Conservation (phyloP, 768 basidiomycete genomes). For the Nidularia pulvinata region DNA sequence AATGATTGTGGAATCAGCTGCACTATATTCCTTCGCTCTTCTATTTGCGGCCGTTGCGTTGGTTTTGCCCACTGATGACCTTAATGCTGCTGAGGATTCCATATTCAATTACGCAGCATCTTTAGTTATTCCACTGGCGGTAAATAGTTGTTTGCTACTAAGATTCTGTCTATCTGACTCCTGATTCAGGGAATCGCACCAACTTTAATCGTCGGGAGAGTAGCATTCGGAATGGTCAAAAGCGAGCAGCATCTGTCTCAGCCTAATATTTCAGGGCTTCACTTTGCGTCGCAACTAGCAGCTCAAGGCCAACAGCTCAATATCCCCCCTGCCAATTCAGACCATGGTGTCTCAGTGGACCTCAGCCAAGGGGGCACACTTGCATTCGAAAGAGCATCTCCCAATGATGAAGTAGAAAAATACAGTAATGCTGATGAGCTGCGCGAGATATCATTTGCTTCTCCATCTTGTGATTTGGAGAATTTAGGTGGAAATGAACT, state of each 20-base stretch:
- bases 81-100: background rate
- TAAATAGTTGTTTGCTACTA: background rate
- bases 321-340: too few species aligned
- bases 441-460: too few species aligned
- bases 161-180: background rate
- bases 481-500: too few species aligned
- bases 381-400: too few species aligned
- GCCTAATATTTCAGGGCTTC: background rate
- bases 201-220: background rate
- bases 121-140: background rate
- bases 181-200: background rate
- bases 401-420: too few species aligned
- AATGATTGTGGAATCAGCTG: background rate
- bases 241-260: background rate
- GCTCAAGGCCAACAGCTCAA: too few species aligned
- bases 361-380: too few species aligned
- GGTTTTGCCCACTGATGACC: background rate
- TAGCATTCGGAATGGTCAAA: background rate
- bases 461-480: too few species aligned
- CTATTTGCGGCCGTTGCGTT: background rate
- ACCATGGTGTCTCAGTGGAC: too few species aligned
- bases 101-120: background rate
- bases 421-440: too few species aligned
- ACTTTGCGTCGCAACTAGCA: background rate
- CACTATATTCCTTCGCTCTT: background rate